These are phyloP conservation scores for Fonsecaea pedrosoi DNA, from an alignment of 2,329 filamentous ascomycete genomes.

Conservation along the genomic window DNA sequence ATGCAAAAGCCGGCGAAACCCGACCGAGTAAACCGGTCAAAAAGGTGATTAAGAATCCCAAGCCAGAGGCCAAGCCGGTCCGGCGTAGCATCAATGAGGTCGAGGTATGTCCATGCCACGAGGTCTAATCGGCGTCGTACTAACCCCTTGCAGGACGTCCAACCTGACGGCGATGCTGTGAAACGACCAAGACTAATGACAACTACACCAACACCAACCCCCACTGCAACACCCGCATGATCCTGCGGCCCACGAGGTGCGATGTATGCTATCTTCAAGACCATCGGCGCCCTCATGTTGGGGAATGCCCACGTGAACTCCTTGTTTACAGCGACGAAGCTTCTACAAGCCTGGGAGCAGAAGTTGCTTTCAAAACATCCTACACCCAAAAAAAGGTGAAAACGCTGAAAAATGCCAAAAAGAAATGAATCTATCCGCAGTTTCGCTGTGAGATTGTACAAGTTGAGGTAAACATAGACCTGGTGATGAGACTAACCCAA, in stretches of 20 bases:
- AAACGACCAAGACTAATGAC: constrained; percentile 35
- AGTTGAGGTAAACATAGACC: constrained; percentile 27
- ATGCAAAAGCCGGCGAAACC: constrained; percentile 69
- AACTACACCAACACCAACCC: constrained; percentile 29
- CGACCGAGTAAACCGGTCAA: constrained; percentile 68
- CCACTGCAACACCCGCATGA: constrained; percentile 32
- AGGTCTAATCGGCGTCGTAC: background rate
- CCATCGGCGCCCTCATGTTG: background rate
- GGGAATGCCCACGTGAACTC: background rate
- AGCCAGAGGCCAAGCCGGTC: constrained; percentile 26
- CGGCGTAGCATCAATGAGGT: constrained; percentile 34
- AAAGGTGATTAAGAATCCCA: constrained; percentile 44
- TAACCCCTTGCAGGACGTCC: constrained; percentile 21
- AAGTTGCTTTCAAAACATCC: constrained; percentile 18
- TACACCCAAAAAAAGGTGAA: constrained; percentile 33
- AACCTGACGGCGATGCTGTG: constrained; percentile 25
- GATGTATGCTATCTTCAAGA: constrained; percentile 10
- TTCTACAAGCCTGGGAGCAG: constrained; percentile 17
- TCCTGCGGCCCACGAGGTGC: constrained; percentile 13
- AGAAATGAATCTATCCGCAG: constrained; percentile 23
- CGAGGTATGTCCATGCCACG: constrained; percentile 21
- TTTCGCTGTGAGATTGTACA: constrained; percentile 20
- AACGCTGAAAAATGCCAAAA: constrained; percentile 33
- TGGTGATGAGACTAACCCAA: constrained; percentile 31
- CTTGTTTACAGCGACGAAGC: background rate